These are phyloP conservation scores for Rhododendron molle DNA, from an alignment of 148 eudicot genomes.

Conservation along the genomic window DNA sequence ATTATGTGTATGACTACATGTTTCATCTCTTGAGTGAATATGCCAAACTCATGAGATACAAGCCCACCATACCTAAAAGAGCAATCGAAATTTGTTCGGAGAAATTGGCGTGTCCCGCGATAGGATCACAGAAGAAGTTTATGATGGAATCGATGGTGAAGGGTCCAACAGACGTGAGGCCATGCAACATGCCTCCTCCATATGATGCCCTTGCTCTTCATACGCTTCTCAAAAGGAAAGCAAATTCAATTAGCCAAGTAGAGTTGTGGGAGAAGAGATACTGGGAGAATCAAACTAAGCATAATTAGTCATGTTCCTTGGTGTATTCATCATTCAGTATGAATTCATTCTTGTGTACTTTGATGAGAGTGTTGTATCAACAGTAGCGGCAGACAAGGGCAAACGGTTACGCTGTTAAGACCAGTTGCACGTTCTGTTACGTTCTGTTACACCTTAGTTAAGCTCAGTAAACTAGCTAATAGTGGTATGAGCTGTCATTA, in stretches of 20 bases:
- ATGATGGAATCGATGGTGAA: constrained; percentile 59
- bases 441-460: no score
- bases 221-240: neutral
- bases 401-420: no score
- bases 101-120: constrained; percentile 52
- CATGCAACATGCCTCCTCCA: constrained; percentile 65
- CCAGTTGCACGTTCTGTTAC: no score
- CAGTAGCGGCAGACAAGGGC: no score
- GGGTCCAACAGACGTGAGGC: constrained; percentile 37
- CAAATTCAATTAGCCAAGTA: constrained; percentile 36
- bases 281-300: constrained; percentile 33
- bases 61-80: no score
- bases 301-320: neutral
- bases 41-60: no score
- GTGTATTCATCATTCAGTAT: neutral
- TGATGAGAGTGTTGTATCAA: no score
- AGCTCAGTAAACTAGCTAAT: no score
- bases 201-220: neutral
- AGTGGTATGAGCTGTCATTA: no score
- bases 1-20: no score
- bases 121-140: constrained; percentile 46
- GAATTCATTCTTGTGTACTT: neutral
- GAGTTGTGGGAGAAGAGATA: constrained; percentile 59
- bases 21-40: no score
- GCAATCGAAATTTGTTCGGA: no score